Evolutionary conservation across 2,329 filamentous ascomycete species (phyloP).

Genomic region (Cytospora leucostoma): DNA sequence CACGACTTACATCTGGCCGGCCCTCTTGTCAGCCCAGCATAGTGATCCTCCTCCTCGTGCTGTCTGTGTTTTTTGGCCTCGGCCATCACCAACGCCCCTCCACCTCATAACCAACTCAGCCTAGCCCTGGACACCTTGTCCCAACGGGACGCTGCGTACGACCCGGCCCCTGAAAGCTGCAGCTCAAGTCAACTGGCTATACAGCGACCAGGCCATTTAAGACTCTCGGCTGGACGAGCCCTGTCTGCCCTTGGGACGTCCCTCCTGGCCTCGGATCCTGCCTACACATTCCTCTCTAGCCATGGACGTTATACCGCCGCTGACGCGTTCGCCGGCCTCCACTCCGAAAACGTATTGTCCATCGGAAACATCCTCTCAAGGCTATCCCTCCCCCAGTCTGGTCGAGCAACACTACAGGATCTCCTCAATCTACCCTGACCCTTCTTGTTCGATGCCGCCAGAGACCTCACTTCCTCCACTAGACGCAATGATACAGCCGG

Average conservation of each 20-base stretch:
- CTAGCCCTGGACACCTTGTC: slow-evolving; percentile 5
- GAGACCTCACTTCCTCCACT: slow-evolving; percentile 39
- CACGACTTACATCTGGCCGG: not conserved
- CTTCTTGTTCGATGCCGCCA: slow-evolving; percentile 42
- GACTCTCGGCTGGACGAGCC: slow-evolving; percentile 3
- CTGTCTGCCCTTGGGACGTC: not conserved
- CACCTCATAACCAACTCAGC: not conserved
- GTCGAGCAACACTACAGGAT: slow-evolving; percentile 46
- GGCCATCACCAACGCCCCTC: not conserved
- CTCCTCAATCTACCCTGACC: slow-evolving; percentile 43
- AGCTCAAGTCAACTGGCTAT: not conserved
- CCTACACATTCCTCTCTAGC: slow-evolving; percentile 20
- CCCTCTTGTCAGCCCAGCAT: not conserved
- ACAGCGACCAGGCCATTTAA: not conserved
- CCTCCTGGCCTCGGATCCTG: not conserved
- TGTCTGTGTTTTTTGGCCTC: not conserved
- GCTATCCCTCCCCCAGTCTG: slow-evolving; percentile 50
- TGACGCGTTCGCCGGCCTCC: slow-evolving; percentile 47
- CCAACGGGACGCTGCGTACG: slow-evolving; percentile 1
- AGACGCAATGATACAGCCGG: slow-evolving; percentile 44
- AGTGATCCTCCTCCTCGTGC: not conserved
- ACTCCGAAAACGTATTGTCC: slow-evolving; percentile 49
- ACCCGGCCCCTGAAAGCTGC: not conserved
- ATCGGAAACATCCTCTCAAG: slow-evolving; percentile 44
- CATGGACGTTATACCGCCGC: slow-evolving; percentile 54